Percentiles rank a stretch among this genome's conserved stretches.
These are phyloP conservation scores for Blastocystis sp. DNA, from an alignment of 352 stramenopile species.

Conservation along the genomic window DNA sequence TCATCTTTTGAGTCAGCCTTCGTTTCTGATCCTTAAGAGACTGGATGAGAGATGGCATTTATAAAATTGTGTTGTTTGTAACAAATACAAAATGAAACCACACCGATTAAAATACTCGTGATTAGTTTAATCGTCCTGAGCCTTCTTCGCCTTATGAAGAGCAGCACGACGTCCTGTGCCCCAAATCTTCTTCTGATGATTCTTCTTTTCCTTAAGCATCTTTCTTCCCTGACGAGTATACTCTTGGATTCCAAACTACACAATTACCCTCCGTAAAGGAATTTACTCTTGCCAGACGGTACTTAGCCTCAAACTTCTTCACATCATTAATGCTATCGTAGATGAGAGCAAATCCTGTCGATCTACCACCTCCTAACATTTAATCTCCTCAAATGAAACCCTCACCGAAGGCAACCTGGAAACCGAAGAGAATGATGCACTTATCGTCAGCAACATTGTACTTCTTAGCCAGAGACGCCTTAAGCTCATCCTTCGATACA, in stretches of 20 bases:
- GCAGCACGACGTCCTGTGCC: conserved; percentile 66
- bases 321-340: conserved; percentile 57
- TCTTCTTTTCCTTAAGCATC: conserved; percentile 69
- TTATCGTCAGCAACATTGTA: conserved; percentile 68
- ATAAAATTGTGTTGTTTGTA: background rate
- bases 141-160: conserved; percentile 67
- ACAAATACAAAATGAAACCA: background rate
- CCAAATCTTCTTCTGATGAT: conserved; percentile 68
- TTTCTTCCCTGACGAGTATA: conserved; percentile 55
- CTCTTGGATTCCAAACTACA: conserved; percentile 56
- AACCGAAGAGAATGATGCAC: conserved; percentile 68
- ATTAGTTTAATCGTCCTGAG: conserved; percentile 66
- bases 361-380: background rate
- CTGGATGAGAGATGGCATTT: conserved; percentile 52
- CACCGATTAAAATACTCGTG: background rate
- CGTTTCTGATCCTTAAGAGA: conserved; percentile 53
- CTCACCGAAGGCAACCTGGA: conserved; percentile 63
- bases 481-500: conserved; percentile 69
- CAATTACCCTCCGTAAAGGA: background rate
- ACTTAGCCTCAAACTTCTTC: conserved; percentile 67
- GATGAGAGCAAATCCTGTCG: conserved; percentile 24
- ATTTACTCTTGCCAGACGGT: conserved; percentile 65
- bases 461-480: conserved; percentile 66
- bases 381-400: background rate
- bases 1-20: conserved; percentile 21